Conservation (phyloP, 2,329 filamentous ascomycete genomes). For the Penicillium crustosum region DNA sequence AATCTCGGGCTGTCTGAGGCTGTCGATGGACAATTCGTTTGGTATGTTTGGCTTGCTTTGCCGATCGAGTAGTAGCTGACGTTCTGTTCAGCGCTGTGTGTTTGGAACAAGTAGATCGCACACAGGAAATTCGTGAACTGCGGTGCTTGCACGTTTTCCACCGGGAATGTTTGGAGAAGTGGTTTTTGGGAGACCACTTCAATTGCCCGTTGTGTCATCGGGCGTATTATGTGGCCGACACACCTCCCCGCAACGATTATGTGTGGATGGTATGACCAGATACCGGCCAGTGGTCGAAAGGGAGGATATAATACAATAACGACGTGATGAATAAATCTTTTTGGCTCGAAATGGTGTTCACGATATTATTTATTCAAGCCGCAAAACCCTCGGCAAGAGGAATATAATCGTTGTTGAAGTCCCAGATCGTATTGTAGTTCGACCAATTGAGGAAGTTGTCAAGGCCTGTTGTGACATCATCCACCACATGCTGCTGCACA, state of each 20-base stretch:
- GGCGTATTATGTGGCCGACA: conserved; percentile 36
- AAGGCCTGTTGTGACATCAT: conserved; percentile 33
- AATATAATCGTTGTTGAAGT: conserved; percentile 34
- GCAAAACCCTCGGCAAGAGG: conserved; percentile 23
- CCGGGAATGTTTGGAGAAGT: conserved; percentile 41
- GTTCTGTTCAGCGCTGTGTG: conserved; percentile 34
- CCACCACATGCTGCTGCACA: conserved; percentile 28
- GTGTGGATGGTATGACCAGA: conserved; percentile 38
- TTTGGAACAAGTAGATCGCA: conserved; percentile 38
- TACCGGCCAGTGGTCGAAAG: background rate
- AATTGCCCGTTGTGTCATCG: conserved; percentile 42
- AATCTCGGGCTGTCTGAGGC: conserved; percentile 35
- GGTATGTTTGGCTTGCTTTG: conserved; percentile 25
- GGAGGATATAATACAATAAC: background rate
- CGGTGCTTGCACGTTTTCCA: conserved; percentile 44
- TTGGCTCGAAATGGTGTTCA: background rate
- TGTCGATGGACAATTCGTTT: conserved; percentile 38
- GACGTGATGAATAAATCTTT: background rate
- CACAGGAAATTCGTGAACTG: conserved; percentile 40
- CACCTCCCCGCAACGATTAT: conserved; percentile 33
- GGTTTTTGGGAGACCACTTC: conserved; percentile 42
- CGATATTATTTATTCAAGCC: conserved; percentile 8
- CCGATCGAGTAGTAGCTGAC: background rate
- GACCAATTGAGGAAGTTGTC: conserved; percentile 37
- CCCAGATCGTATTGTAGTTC: conserved; percentile 32